Percentiles rank a stretch among this genome's conserved stretches.
These are phyloP conservation scores for Arthrobotrys entomopaga DNA, from an alignment of 2,329 filamentous ascomycete species.

Conservation along the genomic window DNA sequence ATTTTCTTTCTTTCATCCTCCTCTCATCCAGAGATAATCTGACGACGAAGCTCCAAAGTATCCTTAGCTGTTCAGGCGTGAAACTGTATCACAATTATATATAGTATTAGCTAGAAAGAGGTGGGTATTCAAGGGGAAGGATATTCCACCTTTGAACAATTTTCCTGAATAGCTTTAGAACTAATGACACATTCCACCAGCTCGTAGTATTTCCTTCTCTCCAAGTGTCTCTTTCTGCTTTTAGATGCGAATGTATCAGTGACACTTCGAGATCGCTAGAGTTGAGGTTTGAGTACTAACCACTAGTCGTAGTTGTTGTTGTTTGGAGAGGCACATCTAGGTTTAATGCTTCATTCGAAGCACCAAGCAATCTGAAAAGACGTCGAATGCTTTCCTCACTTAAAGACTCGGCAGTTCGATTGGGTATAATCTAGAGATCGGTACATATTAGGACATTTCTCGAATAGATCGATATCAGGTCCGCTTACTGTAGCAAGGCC, in stretches of 20 bases:
- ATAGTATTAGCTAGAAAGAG: neutral
- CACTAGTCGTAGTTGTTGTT: neutral
- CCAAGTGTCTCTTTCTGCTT: neutral
- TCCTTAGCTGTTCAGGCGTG: constrained; percentile 7
- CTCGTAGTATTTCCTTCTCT: neutral
- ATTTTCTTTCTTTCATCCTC: constrained; percentile 26
- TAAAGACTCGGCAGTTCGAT: too few relatives aligned
- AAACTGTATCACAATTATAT: constrained; percentile 9
- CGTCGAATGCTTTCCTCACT: constrained; percentile 15
- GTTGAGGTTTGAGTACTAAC: neutral
- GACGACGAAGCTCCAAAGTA: constrained; percentile 13
- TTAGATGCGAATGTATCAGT: neutral
- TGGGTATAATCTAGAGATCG: constrained; percentile 2
- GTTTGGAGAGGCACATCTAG: constrained; percentile 27
- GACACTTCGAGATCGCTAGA: neutral
- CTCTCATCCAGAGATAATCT: constrained; percentile 28
- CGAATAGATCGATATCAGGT: constrained; percentile 46
- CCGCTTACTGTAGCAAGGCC: constrained; percentile 63
- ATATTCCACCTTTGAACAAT: constrained; percentile 20
- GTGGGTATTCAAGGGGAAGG: neutral
- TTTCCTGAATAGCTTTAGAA: constrained; percentile 19
- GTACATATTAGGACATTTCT: constrained; percentile 30
- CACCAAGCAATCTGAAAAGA: constrained; percentile 57
- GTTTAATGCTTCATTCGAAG: constrained; percentile 53
- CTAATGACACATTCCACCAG: constrained; percentile 37